These are phyloP conservation scores for Narthecium ossifragum DNA, from an alignment of 106 monocot species.

Conservation along the genomic window DNA sequence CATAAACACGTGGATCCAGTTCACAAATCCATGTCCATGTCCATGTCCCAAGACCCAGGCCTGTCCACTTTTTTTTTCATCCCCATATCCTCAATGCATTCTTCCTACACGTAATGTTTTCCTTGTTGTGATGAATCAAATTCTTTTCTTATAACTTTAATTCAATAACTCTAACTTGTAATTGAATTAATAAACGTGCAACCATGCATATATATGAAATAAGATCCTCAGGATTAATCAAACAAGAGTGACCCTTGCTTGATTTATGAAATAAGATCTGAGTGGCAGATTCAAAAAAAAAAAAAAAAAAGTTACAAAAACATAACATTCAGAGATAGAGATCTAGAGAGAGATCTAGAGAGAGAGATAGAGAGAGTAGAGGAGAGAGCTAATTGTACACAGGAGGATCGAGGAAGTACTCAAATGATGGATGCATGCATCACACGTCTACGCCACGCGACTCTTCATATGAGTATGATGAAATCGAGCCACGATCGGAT, in stretches of 20 bases:
- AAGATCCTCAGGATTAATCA: neutral
- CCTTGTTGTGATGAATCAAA: too few species aligned
- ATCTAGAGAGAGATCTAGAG: neutral
- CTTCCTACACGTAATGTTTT: too few species aligned
- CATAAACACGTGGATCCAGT: slow-evolving; percentile 3
- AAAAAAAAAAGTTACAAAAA: too few species aligned
- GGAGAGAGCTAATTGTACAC: neutral
- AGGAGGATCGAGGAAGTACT: neutral
- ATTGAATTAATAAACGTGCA: neutral
- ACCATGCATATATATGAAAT: neutral
- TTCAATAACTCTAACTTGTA: too few species aligned
- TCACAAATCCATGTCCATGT: neutral
- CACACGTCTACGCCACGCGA: neutral
- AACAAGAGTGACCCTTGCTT: neutral
- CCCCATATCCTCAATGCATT: too few species aligned
- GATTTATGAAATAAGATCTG: too few species aligned
- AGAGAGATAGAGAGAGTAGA: too few species aligned
- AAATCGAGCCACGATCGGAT: too few species aligned
- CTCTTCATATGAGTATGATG: neutral
- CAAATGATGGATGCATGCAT: neutral
- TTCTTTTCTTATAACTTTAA: too few species aligned
- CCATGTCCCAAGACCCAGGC: neutral
- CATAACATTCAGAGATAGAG: neutral
- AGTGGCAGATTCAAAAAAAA: too few species aligned
- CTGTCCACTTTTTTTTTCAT: too few species aligned